Conservation (phyloP, 108 stramenopile genomes). For the Nannochloropsis oceanica region DNA sequence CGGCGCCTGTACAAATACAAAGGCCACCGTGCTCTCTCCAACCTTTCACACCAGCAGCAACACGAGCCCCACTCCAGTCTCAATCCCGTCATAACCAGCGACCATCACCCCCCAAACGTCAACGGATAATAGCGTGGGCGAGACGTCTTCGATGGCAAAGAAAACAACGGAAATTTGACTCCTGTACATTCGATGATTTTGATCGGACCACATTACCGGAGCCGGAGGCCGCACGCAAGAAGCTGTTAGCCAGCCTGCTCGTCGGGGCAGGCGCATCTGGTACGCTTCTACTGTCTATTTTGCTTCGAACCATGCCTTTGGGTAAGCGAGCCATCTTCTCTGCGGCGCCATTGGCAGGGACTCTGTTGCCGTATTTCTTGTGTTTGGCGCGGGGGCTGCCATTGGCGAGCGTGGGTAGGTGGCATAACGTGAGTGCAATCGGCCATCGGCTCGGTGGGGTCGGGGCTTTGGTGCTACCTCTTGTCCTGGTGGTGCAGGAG, state of each 20-base stretch:
- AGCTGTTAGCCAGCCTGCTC: neutral
- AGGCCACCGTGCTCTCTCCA: neutral
- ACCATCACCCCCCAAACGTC: too few relatives aligned
- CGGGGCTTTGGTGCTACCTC: neutral
- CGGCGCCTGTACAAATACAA: too few relatives aligned
- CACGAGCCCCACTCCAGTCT: neutral
- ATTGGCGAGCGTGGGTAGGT: neutral
- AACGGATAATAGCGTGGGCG: too few relatives aligned
- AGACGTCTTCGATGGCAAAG: too few relatives aligned
- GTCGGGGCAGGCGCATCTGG: neutral
- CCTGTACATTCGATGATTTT: neutral
- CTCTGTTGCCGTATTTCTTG: neutral
- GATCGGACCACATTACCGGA: neutral
- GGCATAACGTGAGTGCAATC: neutral
- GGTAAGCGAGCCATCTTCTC: neutral
- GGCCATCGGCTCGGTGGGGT: neutral
- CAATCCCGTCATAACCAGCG: too few relatives aligned
- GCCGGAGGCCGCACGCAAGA: neutral
- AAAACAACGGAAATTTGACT: neutral
- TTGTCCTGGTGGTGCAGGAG: neutral
- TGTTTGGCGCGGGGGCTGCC: neutral
- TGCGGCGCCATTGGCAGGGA: neutral
- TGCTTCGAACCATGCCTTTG: neutral
- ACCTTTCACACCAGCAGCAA: neutral
- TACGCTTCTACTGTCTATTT: neutral